Conservation (phyloP, 2,329 filamentous ascomycete species). For the Exophiala lecanii-corni region DNA sequence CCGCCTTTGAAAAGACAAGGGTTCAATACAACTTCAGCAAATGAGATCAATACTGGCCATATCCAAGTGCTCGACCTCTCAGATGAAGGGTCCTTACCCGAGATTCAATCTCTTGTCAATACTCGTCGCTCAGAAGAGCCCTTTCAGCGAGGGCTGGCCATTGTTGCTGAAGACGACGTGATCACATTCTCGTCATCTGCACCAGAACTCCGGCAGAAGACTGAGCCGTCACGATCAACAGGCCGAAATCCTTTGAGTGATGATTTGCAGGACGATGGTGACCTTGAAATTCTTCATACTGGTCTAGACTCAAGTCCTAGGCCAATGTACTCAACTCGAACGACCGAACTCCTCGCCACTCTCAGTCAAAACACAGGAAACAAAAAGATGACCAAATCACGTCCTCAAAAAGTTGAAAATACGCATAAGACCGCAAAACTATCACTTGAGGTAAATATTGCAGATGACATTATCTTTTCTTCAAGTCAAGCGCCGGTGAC, state of each 20-base stretch:
- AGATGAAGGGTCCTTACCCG: conserved; percentile 8
- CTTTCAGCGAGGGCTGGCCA: too few species aligned
- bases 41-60: background rate
- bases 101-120: background rate
- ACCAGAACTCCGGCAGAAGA: conserved; percentile 24
- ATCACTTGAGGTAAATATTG: conserved; percentile 1
- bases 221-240: background rate
- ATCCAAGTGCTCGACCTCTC: conserved; percentile 14
- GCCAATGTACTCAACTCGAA: conserved; percentile 36
- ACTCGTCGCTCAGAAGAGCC: too few species aligned
- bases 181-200: conserved; percentile 42
- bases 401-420: conserved; percentile 13
- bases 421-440: conserved; percentile 17
- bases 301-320: conserved; percentile 10
- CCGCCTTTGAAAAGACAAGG: conserved; percentile 31
- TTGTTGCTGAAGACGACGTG: conserved; percentile 31
- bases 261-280: conserved; percentile 35
- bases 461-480: conserved; percentile 23
- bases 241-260: conserved; percentile 28
- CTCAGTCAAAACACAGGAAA: conserved; percentile 25
- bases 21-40: conserved; percentile 12
- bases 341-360: conserved; percentile 37
- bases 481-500: conserved; percentile 39
- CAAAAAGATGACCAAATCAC: conserved; percentile 8
- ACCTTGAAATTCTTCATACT: conserved; percentile 24